phyloP scores from a whole-genome alignment of 805 yeast genomes.

The Pichia californica region DNA sequence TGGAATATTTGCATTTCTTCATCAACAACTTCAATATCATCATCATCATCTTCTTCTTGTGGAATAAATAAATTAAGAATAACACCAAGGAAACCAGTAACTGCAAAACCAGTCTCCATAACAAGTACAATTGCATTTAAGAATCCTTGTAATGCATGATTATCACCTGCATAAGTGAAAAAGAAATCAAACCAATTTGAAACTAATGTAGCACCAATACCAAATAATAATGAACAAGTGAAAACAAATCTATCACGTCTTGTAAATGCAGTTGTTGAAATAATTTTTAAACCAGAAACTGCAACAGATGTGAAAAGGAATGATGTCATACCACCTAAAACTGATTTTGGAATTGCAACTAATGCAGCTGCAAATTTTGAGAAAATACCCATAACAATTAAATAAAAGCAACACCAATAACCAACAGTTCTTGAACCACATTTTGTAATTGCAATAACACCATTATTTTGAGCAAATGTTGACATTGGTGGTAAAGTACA shows the following conservation, averaged over 20 bases:
- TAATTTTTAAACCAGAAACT: conserved; percentile 52
- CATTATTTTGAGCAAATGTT: conserved; percentile 92
- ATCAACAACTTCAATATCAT: conserved; percentile 33
- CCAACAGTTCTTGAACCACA: conserved; percentile 81
- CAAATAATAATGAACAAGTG: conserved; percentile 46
- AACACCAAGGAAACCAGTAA: conserved; percentile 48
- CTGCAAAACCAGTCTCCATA: conserved; percentile 53
- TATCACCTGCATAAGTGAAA: conserved; percentile 44
- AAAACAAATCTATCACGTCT: conserved; percentile 52
- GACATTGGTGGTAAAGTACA: conserved; percentile 86
- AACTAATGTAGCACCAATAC: conserved; percentile 44
- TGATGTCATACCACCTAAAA: conserved; percentile 80
- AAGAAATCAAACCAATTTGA: conserved; percentile 41
- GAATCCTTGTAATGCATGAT: conserved; percentile 40
- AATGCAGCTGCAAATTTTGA: conserved; percentile 87
- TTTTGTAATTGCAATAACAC: conserved; percentile 87
- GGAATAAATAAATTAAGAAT: conserved; percentile 43
- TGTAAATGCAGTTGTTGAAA: conserved; percentile 46
- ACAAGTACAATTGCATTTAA: conserved; percentile 47
- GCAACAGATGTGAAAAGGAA: conserved; percentile 52
- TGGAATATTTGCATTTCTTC: conserved; percentile 24
- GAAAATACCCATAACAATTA: conserved; percentile 81
- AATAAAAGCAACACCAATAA: conserved; percentile 49
- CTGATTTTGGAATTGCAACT: conserved; percentile 71
- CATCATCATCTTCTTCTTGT: conserved; percentile 42